Evolutionary conservation across 139 green algal genomes (phyloP).

Genomic region (Picochlorum sp.): DNA sequence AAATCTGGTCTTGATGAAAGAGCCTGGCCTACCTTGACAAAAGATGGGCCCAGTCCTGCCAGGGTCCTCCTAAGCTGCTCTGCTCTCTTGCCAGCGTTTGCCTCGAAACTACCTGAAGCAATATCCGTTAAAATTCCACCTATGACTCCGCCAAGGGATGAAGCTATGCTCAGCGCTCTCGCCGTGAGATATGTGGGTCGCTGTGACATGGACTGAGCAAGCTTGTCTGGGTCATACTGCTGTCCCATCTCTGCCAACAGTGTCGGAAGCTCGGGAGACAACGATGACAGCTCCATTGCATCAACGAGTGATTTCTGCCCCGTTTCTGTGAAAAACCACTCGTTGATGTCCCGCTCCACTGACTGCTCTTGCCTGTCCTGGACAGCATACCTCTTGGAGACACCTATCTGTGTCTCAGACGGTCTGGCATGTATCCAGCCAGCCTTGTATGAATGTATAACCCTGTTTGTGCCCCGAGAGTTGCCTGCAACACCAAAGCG

Average conservation of each 20-base stretch:
- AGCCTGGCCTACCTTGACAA: slow-evolving; percentile 82
- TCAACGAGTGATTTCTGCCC: slow-evolving; percentile 48
- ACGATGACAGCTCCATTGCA: slow-evolving; percentile 62
- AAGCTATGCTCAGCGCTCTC: slow-evolving; percentile 43
- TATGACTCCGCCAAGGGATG: slow-evolving; percentile 58
- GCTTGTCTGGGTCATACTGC: slow-evolving; percentile 65
- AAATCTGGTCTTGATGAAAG: slow-evolving; percentile 60
- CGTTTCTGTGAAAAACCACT: slow-evolving; percentile 45
- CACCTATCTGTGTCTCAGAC: no score
- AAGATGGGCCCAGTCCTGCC: slow-evolving; percentile 57
- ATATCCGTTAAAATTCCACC: slow-evolving; percentile 47
- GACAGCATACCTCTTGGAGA: no score
- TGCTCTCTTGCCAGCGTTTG: slow-evolving; percentile 47
- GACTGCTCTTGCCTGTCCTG: no score
- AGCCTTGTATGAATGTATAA: no score
- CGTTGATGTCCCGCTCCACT: no score
- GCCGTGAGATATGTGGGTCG: slow-evolving; percentile 45
- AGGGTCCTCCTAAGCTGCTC: slow-evolving; percentile 57
- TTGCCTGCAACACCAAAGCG: no score
- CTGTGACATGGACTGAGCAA: slow-evolving; percentile 33
- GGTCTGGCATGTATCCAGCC: no score
- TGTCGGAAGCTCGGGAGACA: slow-evolving; percentile 59
- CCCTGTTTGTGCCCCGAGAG: no score
- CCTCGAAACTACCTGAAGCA: slow-evolving; percentile 52
- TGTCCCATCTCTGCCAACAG: slow-evolving; percentile 69